Evolutionary conservation across 129 eudicot genomes (phyloP), one percentile per base, ranked within the genome.

Genomic region (Rutidosis leptorrhynchoides): DNA sequence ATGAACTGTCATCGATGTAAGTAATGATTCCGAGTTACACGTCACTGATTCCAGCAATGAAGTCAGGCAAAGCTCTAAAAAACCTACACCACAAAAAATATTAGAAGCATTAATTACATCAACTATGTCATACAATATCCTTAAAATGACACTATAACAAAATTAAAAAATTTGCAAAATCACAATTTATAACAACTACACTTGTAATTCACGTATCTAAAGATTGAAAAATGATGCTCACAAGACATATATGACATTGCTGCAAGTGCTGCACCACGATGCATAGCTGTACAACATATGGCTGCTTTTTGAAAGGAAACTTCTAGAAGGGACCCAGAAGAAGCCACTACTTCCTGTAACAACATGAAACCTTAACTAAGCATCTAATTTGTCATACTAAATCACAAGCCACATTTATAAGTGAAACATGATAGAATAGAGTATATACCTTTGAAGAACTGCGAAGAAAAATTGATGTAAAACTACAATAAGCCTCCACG

Each of bases 241-340:
- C 97, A 84, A 6, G 94, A 85, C 83, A 91, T 79, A 79, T 83
- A 91, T 28, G 98, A 81, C 98, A 91, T 85, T 59, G 98, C 96
- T 69, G 95, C 83, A 30, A 93, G 81, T 75, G 99, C 96, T 62
- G 99, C 99, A 69, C 96, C 99, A 62, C 99, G 99, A 76, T 93
- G 99, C 96, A 93, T 84, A 62, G 99, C 96, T 28, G 96, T 93
- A 72, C 95, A 89, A 40, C 92, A 89, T 76, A 93, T 89, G 56
- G 95, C 90, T 56, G 99, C 96, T 81, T 93, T 93, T 74, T 93
- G 99, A 63, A 93, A 69, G 27, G 96, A 89, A 59, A 82, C 75
- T 83, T 93, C 96, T 74, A 93, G 77, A 62, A 89, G 86, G 51
- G 87, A 67, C 51, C 90, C 89, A 73, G 93, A 84, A 61, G 95